phyloP scores from a whole-genome alignment of 352 stramenopile genomes.

The Phytophthora pinifolia region DNA sequence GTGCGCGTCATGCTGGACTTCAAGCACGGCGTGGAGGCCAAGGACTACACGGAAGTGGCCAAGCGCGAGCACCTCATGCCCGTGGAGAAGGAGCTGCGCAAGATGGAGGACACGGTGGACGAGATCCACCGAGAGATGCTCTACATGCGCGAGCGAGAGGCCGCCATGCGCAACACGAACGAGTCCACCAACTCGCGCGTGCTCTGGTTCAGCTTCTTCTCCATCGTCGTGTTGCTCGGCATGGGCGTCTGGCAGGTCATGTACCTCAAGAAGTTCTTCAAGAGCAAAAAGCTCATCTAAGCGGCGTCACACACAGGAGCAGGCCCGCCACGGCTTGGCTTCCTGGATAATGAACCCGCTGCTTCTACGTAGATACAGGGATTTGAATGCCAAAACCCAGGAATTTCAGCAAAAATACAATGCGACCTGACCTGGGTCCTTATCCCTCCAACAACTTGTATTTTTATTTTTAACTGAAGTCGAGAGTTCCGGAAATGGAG shows the following conservation, averaged over 20 bases:
- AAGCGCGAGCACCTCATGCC: conserved; percentile 90
- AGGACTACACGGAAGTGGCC: conserved; percentile 88
- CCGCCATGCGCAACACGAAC: conserved; percentile 88
- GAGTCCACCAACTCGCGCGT: conserved; percentile 89
- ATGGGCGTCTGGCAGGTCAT: conserved; percentile 89
- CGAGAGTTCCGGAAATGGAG: conserved; percentile 28
- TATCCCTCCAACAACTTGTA: conserved; percentile 14
- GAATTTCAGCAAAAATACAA: conserved; percentile 20
- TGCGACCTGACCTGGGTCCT: conserved; percentile 12
- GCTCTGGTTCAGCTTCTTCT: conserved; percentile 91
- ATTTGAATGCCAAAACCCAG: conserved; percentile 1
- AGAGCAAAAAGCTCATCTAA: conserved; percentile 92
- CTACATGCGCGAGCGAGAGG: conserved; percentile 89
- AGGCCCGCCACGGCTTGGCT: conserved; percentile 2
- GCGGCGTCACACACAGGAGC: conserved; percentile 1
- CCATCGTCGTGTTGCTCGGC: conserved; percentile 80
- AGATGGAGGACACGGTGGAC: conserved; percentile 89
- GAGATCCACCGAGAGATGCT: conserved; percentile 91
- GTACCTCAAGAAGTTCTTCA: conserved; percentile 93
- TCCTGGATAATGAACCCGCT: conserved; percentile 18
- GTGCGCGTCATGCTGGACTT: conserved; percentile 85
- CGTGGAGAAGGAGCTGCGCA: conserved; percentile 86
- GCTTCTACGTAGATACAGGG: neutral
- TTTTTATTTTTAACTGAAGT: too few relatives aligned
- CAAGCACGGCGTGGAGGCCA: conserved; percentile 87